Evolutionary conservation across 306 rosid genomes (phyloP), one percentile per base, ranked within the genome.

Genomic region (Prinsepia uniflora): DNA sequence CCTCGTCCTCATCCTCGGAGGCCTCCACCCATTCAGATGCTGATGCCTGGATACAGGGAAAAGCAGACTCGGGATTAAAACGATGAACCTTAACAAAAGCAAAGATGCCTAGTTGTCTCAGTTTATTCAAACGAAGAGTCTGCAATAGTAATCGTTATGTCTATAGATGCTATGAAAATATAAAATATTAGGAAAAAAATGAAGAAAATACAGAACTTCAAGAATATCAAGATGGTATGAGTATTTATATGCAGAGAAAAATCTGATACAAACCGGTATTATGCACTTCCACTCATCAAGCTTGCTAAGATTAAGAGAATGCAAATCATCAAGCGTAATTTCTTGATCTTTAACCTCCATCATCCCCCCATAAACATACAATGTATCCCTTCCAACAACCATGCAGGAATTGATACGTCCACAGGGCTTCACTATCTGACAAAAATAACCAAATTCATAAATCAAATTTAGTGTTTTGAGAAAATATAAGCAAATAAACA

Each of bases 271-370:
- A 70, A 94, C 99, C 86, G 86, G 91, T 77, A 91, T 94, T 64
- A 91, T 86, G 92, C 99, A 94, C 85, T 91, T 94, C 99, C 99
- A 94, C 75, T 94, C 99, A 13, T 94, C 99, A 50, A 94, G 99
- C 83, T 94, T 94, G 86, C 95, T 87, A 70, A 94, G 99, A 83
- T 89, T 94, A 72, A 94, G 87, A 76, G 87, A 85, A 78, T 94
- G 87, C 83, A 91, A 76, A 84, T 91, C 99, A 77, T 94, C 97
- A 20, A 94, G 99, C 36, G 97, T 86, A 76, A 94, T 84, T 78
- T 94, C 99, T 78, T 6, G 86, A 84, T 94, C 99, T 82, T 84
- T 89, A 67, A 87, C 71, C 89, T 94, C 99, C 97, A 94, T 91
- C 96, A 91, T 83, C 70, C 99, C 99, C 61, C 97, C 97, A 75